phyloP scores from a whole-genome alignment of 768 basidiomycete species.

The Trametes cingulata region DNA sequence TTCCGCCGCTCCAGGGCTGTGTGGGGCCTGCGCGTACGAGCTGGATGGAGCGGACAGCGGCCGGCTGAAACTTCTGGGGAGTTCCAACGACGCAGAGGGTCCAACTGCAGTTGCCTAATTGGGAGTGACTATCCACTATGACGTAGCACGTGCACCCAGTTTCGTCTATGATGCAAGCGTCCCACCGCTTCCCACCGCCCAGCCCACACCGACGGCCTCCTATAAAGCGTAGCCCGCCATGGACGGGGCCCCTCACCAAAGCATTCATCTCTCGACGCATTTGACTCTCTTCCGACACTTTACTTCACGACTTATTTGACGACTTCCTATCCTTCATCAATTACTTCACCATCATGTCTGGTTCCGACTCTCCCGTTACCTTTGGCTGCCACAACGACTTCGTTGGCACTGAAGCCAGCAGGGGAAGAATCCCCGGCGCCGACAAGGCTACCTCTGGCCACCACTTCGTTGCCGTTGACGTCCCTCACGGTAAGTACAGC shows the following conservation, averaged over 20 bases:
- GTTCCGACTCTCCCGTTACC: conserved; percentile 22
- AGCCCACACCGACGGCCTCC: neutral
- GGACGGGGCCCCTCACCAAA: neutral
- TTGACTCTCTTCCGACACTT: neutral
- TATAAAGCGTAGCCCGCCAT: neutral
- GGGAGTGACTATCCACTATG: conserved; percentile 11
- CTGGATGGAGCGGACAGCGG: neutral
- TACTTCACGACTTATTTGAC: neutral
- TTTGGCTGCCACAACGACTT: conserved; percentile 32
- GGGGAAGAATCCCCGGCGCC: conserved; percentile 27
- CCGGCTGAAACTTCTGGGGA: neutral
- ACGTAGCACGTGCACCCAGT: conserved; percentile 6
- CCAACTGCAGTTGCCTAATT: neutral
- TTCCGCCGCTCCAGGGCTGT: neutral
- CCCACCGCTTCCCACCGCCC: conserved; percentile 6
- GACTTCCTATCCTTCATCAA: neutral
- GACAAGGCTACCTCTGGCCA: conserved; percentile 31
- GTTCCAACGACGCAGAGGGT: conserved; percentile 9
- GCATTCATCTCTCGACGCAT: neutral
- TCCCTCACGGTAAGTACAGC: conserved; percentile 24
- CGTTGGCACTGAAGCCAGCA: conserved; percentile 28
- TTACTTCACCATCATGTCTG: conserved; percentile 18
- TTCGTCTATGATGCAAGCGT: conserved; percentile 16
- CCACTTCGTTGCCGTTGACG: conserved; percentile 25
- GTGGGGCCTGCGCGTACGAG: conserved; percentile 1